Evolutionary conservation across 2,329 filamentous ascomycete genomes (phyloP).

Genomic region (Phaeosphaeriaceae sp.): DNA sequence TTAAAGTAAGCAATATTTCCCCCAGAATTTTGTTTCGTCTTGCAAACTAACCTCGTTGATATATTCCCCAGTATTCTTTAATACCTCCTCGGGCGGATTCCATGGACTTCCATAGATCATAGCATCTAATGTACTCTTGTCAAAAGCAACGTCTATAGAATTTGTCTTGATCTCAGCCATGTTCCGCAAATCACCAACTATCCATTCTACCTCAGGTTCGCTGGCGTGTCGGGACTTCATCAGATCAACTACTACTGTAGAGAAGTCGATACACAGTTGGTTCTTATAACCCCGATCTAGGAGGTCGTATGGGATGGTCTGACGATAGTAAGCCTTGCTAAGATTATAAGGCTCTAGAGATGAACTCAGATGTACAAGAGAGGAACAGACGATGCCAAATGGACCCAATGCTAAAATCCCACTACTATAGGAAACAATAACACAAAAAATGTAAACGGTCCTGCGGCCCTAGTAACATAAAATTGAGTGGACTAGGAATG

Average conservation of each 20-base stretch:
- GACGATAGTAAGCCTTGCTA: too few species aligned
- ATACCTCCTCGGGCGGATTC: conserved; percentile 59
- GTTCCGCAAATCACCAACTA: conserved; percentile 58
- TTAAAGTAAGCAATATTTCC: background rate
- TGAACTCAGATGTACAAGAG: too few species aligned
- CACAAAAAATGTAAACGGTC: too few species aligned
- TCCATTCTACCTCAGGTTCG: conserved; percentile 57
- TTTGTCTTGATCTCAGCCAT: conserved; percentile 51
- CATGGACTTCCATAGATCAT: conserved; percentile 63
- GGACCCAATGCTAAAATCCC: too few species aligned
- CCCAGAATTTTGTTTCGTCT: background rate
- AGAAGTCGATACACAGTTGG: conserved; percentile 65
- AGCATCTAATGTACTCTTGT: conserved; percentile 63
- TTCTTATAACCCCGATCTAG: conserved; percentile 55
- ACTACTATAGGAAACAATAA: too few species aligned
- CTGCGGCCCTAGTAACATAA: too few species aligned
- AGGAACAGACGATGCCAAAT: too few species aligned
- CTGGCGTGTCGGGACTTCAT: conserved; percentile 56
- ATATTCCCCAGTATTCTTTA: conserved; percentile 57
- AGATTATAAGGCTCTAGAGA: too few species aligned
- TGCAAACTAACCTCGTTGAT: conserved; percentile 54
- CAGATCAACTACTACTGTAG: conserved; percentile 57
- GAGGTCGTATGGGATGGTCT: conserved; percentile 62
- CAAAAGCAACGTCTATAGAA: conserved; percentile 63
- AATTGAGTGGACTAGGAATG: too few species aligned